A percentile compares a stretch with the other conserved stretches of the same genome.
Evolutionary conservation across 805 yeast genomes (phyloP).

Genomic region (Metschnikowia cerradonensis): DNA sequence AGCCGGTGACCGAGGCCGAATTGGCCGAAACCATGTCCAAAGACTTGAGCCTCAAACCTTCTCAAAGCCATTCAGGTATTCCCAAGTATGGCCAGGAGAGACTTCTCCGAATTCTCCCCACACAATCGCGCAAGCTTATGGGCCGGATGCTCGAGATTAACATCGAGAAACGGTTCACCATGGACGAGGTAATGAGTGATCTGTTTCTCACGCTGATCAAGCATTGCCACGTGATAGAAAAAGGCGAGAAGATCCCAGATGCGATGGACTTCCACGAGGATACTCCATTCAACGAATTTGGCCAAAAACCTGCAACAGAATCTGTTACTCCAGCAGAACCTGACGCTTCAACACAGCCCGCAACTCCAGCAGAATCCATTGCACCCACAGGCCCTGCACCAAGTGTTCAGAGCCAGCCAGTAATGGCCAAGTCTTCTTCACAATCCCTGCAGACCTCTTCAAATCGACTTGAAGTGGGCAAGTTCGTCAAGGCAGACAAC

Average conservation of each 20-base stretch:
- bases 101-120: constrained; percentile 67
- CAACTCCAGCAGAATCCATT: constrained; percentile 1
- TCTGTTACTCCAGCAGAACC: constrained; percentile 5
- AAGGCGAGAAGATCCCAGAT: constrained; percentile 6
- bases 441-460: not conserved
- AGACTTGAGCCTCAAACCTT: constrained; percentile 9
- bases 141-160: constrained; percentile 61
- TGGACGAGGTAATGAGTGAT: constrained; percentile 53
- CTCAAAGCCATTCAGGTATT: constrained; percentile 6
- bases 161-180: constrained; percentile 52
- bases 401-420: not conserved
- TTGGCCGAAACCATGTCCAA: constrained; percentile 11
- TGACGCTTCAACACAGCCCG: not conserved
- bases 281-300: not conserved
- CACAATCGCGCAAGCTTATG: constrained; percentile 57
- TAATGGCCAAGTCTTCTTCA: not conserved
- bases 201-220: constrained; percentile 57
- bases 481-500: constrained; percentile 23
- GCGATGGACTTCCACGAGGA: constrained; percentile 3
- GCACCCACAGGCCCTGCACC: not conserved
- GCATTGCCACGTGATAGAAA: constrained; percentile 42
- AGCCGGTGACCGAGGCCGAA: constrained; percentile 12
- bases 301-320: constrained; percentile 3
- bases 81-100: constrained; percentile 60
- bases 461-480: constrained; percentile 4